Evolutionary conservation across 2,329 filamentous ascomycete genomes (phyloP).

Genomic region (Blumeriella jaapii): DNA sequence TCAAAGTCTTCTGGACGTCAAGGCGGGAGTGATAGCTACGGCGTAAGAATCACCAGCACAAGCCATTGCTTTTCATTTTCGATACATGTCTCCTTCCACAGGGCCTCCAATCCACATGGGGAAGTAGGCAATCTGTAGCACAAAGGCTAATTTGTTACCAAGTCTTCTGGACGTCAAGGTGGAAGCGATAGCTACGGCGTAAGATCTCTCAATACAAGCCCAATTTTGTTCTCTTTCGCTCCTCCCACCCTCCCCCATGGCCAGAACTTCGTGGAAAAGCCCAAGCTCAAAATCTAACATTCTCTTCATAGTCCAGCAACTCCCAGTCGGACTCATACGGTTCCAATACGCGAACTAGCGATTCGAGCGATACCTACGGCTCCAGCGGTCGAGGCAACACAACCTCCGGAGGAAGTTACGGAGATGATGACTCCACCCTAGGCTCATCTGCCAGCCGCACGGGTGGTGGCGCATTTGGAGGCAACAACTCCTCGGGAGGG

Average conservation of each 20-base stretch:
- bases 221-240: not conserved
- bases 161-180: not conserved
- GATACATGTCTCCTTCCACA: no score
- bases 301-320: conserved; percentile 7
- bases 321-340: conserved; percentile 3
- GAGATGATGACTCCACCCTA: not conserved
- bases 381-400: conserved; percentile 3
- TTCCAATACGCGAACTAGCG: not conserved
- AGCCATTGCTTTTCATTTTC: no score
- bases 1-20: not conserved
- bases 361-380: conserved; percentile 6
- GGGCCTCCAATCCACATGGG: no score
- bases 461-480: conserved; percentile 1
- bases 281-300: conserved; percentile 1
- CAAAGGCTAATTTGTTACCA: not conserved
- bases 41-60: conserved; percentile 6
- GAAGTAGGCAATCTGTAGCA: no score
- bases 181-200: conserved; percentile 10
- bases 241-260: not conserved
- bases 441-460: not conserved
- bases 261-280: not conserved
- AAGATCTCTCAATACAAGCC: conserved; percentile 3
- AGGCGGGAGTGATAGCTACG: conserved; percentile 7
- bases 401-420: not conserved
- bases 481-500: conserved; percentile 1